phyloP scores from a whole-genome alignment of 2,329 filamentous ascomycete genomes.

The Penicillium fuscoglaucum region DNA sequence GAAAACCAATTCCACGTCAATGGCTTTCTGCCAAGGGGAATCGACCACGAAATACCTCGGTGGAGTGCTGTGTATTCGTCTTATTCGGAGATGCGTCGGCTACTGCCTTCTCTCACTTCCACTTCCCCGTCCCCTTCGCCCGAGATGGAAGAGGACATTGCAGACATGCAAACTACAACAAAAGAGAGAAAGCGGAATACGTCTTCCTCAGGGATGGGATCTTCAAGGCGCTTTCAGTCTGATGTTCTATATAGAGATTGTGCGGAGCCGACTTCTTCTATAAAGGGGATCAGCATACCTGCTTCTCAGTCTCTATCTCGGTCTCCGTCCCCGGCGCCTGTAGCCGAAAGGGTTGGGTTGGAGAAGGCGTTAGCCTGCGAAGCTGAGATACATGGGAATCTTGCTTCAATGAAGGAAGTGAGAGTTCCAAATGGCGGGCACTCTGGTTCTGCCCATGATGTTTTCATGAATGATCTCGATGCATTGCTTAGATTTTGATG shows the following conservation, averaged over 20 bases:
- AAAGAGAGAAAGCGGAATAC: background rate
- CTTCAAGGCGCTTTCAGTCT: background rate
- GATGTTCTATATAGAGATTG: background rate
- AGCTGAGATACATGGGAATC: background rate
- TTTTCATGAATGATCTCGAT: slow-evolving; percentile 12
- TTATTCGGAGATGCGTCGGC: slow-evolving; percentile 2
- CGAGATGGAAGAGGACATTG: background rate
- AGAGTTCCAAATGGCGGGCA: too few species aligned
- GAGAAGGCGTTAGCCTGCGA: background rate
- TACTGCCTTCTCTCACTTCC: background rate
- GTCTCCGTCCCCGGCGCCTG: background rate
- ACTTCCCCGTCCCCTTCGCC: background rate
- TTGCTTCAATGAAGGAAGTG: background rate
- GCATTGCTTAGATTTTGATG: slow-evolving; percentile 11
- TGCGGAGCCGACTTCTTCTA: background rate
- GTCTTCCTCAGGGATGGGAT: background rate
- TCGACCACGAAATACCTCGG: slow-evolving; percentile 6
- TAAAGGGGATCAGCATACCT: background rate
- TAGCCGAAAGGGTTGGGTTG: background rate
- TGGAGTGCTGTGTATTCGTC: slow-evolving; percentile 8
- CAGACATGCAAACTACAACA: background rate
- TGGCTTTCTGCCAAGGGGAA: background rate
- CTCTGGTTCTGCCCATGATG: background rate
- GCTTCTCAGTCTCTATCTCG: background rate
- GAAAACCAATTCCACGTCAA: background rate